Evolutionary conservation across 2,329 filamentous ascomycete genomes (phyloP).

Genomic region (Fusarium sp.): DNA sequence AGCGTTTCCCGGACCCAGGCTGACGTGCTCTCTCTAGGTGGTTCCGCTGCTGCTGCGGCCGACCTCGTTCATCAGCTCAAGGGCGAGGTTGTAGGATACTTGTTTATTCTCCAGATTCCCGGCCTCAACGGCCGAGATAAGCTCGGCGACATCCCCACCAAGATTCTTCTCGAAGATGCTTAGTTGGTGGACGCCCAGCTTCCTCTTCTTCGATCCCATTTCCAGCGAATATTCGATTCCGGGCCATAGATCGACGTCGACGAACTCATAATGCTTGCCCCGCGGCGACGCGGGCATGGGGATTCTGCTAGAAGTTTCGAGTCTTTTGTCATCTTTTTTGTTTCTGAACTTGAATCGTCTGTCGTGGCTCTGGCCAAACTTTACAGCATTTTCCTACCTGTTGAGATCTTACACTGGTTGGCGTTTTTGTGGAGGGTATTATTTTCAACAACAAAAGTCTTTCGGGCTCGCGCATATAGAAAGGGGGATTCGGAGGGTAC

Average conservation of each 20-base stretch:
- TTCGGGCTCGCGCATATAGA: conserved; percentile 45
- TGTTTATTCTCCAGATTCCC: conserved; percentile 96
- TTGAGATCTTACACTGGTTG: conserved; percentile 42
- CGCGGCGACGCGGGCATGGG: conserved; percentile 24
- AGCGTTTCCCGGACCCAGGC: conserved; percentile 10
- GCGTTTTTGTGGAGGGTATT: conserved; percentile 44
- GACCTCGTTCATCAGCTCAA: conserved; percentile 88
- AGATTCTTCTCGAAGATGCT: conserved; percentile 78
- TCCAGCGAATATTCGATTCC: conserved; percentile 27
- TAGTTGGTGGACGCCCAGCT: conserved; percentile 26
- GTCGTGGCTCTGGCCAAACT: conserved; percentile 27
- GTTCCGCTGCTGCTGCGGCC: conserved; percentile 89
- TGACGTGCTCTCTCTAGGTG: conserved; percentile 68
- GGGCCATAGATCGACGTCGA: conserved; percentile 28
- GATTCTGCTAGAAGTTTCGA: conserved; percentile 32
- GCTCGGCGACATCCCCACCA: conserved; percentile 81
- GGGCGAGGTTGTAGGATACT: conserved; percentile 86
- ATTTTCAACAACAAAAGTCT: conserved; percentile 45
- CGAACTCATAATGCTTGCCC: conserved; percentile 25
- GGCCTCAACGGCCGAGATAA: conserved; percentile 93
- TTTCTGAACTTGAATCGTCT: conserved; percentile 27
- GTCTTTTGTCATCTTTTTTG: conserved; percentile 30
- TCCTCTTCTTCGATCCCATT: conserved; percentile 32
- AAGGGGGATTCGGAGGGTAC: conserved; percentile 36
- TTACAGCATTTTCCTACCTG: conserved; percentile 30